Conservation (phyloP, 768 basidiomycete genomes). For the Tulasnella sp. region DNA sequence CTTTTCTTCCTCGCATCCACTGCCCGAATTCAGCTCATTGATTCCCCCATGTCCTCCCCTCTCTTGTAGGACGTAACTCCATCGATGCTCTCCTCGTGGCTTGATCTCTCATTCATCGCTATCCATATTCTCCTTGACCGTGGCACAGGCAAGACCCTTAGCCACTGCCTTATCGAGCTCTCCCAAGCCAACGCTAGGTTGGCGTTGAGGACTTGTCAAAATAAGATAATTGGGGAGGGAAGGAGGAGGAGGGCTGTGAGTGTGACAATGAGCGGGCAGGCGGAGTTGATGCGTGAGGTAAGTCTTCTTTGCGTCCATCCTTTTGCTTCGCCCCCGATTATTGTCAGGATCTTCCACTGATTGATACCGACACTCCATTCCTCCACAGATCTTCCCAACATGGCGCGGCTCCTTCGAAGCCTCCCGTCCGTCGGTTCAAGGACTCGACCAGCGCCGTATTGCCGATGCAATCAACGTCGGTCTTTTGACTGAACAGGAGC, state of each 20-base stretch:
- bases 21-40: not conserved
- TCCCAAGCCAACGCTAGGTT: slow-evolving; percentile 40
- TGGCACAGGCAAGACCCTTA: slow-evolving; percentile 66
- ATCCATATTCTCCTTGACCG: slow-evolving; percentile 66
- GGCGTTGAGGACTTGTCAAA: slow-evolving; percentile 28
- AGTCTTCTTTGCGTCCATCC: slow-evolving; percentile 22
- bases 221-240: slow-evolving; percentile 63
- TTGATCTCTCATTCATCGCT: slow-evolving; percentile 38
- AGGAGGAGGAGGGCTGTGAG: slow-evolving; percentile 75
- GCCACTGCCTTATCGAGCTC: slow-evolving; percentile 69
- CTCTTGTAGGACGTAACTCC: slow-evolving; percentile 68
- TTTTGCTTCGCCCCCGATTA: not conserved
- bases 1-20: not conserved
- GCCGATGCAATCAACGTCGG: slow-evolving; percentile 53
- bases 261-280: slow-evolving; percentile 67
- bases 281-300: slow-evolving; percentile 74
- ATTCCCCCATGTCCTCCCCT: not conserved
- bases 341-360: too few relatives aligned
- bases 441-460: slow-evolving; percentile 47
- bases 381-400: slow-evolving; percentile 58
- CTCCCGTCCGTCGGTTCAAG: slow-evolving; percentile 53
- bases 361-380: not conserved
- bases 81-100: slow-evolving; percentile 53
- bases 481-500: slow-evolving; percentile 54
- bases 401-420: slow-evolving; percentile 72